Evolutionary conservation across 805 yeast genomes (phyloP).

Genomic region (Starmerella bombi): DNA sequence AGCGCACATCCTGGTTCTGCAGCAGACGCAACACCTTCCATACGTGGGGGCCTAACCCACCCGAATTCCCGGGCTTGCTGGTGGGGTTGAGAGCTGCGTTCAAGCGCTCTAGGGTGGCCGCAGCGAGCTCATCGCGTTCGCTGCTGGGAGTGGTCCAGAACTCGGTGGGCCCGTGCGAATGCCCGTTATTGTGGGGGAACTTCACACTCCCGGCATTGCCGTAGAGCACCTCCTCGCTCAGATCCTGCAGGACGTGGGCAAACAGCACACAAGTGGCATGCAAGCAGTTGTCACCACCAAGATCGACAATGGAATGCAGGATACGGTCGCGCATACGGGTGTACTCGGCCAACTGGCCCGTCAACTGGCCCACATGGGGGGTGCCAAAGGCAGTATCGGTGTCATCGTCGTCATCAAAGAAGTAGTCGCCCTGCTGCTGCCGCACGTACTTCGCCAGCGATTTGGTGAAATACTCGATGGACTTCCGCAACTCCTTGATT

Average conservation of each 20-base stretch:
- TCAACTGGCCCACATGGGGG: not conserved
- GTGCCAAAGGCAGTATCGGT: too few relatives aligned
- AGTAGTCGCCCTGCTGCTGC: not conserved
- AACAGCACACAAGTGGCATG: constrained; percentile 78
- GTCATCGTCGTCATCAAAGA: not conserved
- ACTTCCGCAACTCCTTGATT: not conserved
- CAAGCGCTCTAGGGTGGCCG: constrained; percentile 11
- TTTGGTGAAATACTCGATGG: not conserved
- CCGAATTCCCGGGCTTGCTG: constrained; percentile 7
- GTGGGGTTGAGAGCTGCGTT: constrained; percentile 16
- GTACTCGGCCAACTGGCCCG: not conserved
- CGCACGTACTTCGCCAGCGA: constrained; percentile 1
- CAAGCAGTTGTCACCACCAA: constrained; percentile 59
- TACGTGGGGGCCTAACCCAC: constrained; percentile 21
- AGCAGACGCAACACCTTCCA: constrained; percentile 37
- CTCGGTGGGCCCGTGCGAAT: not conserved
- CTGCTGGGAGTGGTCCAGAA: not conserved
- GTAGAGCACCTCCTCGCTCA: constrained; percentile 42
- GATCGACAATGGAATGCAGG: constrained; percentile 1
- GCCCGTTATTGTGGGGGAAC: not conserved
- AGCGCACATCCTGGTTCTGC: constrained; percentile 55
- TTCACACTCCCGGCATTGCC: constrained; percentile 15
- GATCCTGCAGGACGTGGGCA: constrained; percentile 48
- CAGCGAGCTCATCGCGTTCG: not conserved
- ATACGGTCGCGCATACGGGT: constrained; percentile 6